These are phyloP conservation scores for Vigna unguiculata DNA, from an alignment of 306 rosid species.

Conservation along the genomic window DNA sequence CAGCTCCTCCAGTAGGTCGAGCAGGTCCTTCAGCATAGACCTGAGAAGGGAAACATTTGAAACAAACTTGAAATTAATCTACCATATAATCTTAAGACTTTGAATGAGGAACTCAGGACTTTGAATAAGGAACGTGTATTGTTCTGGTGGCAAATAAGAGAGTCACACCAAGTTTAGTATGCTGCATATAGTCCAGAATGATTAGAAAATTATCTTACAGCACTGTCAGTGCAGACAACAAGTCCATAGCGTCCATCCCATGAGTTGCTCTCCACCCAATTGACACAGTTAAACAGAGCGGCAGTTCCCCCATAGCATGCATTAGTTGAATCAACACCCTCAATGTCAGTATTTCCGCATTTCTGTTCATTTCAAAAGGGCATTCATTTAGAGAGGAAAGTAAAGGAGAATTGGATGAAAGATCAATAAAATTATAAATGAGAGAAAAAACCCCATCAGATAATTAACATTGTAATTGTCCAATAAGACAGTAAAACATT, in stretches of 20 bases:
- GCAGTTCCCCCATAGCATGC: slow-evolving; percentile 99
- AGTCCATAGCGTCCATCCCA: slow-evolving; percentile 99
- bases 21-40: slow-evolving; percentile 99
- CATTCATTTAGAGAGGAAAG: slow-evolving; percentile 20
- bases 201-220: slow-evolving; percentile 63
- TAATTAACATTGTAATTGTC: slow-evolving; percentile 23
- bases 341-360: slow-evolving; percentile 88
- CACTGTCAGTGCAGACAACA: slow-evolving; percentile 97
- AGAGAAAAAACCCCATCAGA: slow-evolving; percentile 25
- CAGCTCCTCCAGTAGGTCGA: slow-evolving; percentile 99
- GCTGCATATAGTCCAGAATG: slow-evolving; percentile 32
- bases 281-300: slow-evolving; percentile 95
- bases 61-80: slow-evolving; percentile 28
- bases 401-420: neutral
- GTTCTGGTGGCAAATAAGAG: neutral
- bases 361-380: slow-evolving; percentile 62
- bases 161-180: slow-evolving; percentile 23
- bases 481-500: slow-evolving; percentile 19
- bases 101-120: slow-evolving; percentile 25
- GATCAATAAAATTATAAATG: slow-evolving; percentile 23
- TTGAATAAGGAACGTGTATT: slow-evolving; percentile 7
- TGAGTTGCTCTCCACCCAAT: slow-evolving; percentile 97
- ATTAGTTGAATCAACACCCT: slow-evolving; percentile 95
- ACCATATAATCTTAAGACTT: slow-evolving; percentile 30
- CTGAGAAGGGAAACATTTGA: slow-evolving; percentile 56